A percentile compares a stretch with the other conserved stretches of the same genome.
Evolutionary conservation across 139 green algal species (phyloP).

Genomic region (Gonium pectorale): DNA sequence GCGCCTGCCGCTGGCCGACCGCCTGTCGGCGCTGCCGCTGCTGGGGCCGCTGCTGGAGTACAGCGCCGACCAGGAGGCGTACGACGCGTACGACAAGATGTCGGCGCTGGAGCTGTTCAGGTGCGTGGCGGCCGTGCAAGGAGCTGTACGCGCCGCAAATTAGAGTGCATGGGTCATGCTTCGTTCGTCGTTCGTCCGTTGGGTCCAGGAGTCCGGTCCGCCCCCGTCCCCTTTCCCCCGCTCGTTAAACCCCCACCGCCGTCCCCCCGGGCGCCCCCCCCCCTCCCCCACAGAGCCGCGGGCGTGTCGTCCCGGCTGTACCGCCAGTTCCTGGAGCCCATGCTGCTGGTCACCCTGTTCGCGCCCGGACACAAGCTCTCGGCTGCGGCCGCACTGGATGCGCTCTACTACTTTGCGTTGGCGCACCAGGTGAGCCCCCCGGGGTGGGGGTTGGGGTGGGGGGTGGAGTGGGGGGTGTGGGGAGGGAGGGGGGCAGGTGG

Average conservation of each 20-base stretch:
- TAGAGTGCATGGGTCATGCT: too few relatives aligned
- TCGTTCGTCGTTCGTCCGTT: too few relatives aligned
- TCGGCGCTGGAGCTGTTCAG: constrained; percentile 77
- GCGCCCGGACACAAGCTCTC: constrained; percentile 82
- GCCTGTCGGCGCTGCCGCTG: constrained; percentile 70
- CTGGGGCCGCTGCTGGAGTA: constrained; percentile 82
- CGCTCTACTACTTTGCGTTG: constrained; percentile 70
- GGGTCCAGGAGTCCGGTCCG: too few relatives aligned
- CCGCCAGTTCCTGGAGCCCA: constrained; percentile 84
- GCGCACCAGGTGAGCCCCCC: constrained; percentile 66
- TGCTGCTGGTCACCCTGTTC: constrained; percentile 90
- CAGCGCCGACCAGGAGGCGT: constrained; percentile 65
- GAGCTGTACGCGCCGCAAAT: too few relatives aligned
- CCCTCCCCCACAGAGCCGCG: too few relatives aligned
- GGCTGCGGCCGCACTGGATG: constrained; percentile 74
- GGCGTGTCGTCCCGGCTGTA: constrained; percentile 74
- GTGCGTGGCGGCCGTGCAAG: not conserved
- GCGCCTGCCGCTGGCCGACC: constrained; percentile 65
- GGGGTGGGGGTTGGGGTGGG: not conserved
- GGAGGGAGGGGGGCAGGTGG: too few relatives aligned
- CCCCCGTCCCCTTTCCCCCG: too few relatives aligned
- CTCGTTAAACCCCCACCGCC: too few relatives aligned
- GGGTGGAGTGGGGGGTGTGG: not conserved
- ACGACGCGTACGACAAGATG: constrained; percentile 79
- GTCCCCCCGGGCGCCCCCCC: too few relatives aligned